These are phyloP conservation scores for Tetracladium setigerum DNA, from an alignment of 495 filamentous ascomycete species.

Conservation along the genomic window DNA sequence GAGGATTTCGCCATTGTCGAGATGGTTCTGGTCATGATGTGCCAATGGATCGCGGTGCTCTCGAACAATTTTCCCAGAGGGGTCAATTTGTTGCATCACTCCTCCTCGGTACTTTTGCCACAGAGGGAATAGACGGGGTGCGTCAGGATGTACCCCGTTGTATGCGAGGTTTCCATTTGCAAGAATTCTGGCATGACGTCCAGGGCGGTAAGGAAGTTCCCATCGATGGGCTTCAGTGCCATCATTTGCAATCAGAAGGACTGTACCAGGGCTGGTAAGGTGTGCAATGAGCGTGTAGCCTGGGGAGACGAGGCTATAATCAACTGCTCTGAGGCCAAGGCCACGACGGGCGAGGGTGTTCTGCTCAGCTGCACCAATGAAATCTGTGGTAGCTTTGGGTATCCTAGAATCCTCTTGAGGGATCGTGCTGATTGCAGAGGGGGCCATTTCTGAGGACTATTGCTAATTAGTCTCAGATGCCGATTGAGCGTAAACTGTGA, in stretches of 20 bases:
- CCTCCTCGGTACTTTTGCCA: slow-evolving; percentile 41
- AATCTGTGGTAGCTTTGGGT: too few relatives aligned
- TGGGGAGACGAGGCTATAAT: slow-evolving; percentile 27
- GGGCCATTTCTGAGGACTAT: too few relatives aligned
- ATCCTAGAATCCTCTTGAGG: too few relatives aligned
- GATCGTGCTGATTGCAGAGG: too few relatives aligned
- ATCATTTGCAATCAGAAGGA: slow-evolving; percentile 33
- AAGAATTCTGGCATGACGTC: slow-evolving; percentile 36
- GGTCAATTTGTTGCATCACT: slow-evolving; percentile 34
- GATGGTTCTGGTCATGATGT: slow-evolving; percentile 41
- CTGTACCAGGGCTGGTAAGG: slow-evolving; percentile 30
- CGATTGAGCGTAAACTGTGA: too few relatives aligned
- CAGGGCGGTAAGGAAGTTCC: slow-evolving; percentile 33
- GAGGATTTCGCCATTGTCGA: slow-evolving; percentile 32
- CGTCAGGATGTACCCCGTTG: slow-evolving; percentile 34
- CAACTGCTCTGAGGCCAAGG: slow-evolving; percentile 35
- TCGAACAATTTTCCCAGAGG: slow-evolving; percentile 27
- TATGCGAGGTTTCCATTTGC: slow-evolving; percentile 35
- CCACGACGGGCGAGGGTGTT: slow-evolving; percentile 35
- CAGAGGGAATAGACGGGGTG: slow-evolving; percentile 34
- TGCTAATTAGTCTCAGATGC: too few relatives aligned
- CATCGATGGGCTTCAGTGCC: slow-evolving; percentile 37
- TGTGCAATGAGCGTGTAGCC: slow-evolving; percentile 38
- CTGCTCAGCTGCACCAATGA: slow-evolving; percentile 30
- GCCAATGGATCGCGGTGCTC: slow-evolving; percentile 34